These are phyloP conservation scores for Syzygium malaccense DNA, from an alignment of 441 rosid genomes.

Conservation along the genomic window DNA sequence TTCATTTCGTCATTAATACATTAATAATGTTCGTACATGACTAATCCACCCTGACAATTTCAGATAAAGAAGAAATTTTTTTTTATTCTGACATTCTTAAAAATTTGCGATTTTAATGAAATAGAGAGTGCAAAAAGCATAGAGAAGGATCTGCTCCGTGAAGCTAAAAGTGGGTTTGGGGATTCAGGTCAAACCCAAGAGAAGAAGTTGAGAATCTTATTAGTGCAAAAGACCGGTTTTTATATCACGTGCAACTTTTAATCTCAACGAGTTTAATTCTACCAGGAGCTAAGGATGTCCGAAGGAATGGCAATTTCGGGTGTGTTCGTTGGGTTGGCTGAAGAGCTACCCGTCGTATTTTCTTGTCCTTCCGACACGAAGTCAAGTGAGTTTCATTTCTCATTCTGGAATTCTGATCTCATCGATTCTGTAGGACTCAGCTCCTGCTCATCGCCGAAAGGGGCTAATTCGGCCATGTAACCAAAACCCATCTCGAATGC, in stretches of 20 bases:
- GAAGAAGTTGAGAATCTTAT: not conserved
- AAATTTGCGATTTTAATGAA: not conserved
- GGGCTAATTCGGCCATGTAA: not conserved
- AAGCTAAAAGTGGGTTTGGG: not conserved
- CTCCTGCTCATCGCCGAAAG: too few species aligned
- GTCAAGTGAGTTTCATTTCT: not conserved
- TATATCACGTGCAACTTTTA: not conserved
- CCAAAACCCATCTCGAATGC: not conserved
- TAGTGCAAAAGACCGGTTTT: not conserved
- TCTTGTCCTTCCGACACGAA: not conserved
- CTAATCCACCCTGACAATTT: not conserved
- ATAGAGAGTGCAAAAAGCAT: not conserved
- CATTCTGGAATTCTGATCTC: not conserved
- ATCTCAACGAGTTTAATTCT: not conserved
- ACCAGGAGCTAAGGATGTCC: not conserved
- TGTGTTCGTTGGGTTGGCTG: not conserved
- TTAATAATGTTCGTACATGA: not conserved
- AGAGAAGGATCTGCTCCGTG: not conserved
- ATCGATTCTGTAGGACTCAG: not conserved
- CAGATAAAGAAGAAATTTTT: rapidly evolving
- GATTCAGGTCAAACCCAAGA: not conserved
- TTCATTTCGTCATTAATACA: not conserved
- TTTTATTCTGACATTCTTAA: not conserved
- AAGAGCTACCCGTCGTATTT: not conserved
- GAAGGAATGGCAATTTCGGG: not conserved